Conservation (phyloP, 108 stramenopile species). For the Nannochloropsis salina region DNA sequence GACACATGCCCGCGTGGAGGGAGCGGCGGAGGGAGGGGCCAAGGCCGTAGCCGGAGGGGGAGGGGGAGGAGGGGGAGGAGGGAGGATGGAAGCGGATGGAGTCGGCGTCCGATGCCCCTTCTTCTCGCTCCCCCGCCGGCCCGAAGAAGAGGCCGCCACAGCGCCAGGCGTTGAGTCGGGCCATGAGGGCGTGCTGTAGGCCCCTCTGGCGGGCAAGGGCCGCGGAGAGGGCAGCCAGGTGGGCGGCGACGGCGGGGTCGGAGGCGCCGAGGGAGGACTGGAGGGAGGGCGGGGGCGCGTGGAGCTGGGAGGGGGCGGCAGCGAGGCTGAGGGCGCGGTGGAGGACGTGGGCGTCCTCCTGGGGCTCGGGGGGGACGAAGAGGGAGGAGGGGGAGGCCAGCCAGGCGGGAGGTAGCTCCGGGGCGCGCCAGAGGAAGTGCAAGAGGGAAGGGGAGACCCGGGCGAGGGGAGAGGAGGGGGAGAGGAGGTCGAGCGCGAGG, state of each 20-base stretch:
- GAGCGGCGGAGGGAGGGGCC: neutral
- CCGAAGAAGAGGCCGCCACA: neutral
- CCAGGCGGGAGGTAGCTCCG: neutral
- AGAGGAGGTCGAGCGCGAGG: conserved; percentile 27
- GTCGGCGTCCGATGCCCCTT: neutral
- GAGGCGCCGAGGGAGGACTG: neutral
- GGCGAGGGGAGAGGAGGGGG: neutral
- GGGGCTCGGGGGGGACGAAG: neutral
- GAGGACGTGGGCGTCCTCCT: conserved; percentile 17
- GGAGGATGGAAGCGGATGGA: neutral
- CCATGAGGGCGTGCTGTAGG: neutral
- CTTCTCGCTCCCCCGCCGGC: neutral
- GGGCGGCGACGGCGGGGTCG: neutral
- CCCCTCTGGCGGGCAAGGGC: neutral
- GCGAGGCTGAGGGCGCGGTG: conserved; percentile 13
- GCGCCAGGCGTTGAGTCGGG: neutral
- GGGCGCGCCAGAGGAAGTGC: neutral
- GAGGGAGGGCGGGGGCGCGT: neutral
- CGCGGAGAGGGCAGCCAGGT: neutral
- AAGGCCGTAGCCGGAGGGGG: neutral
- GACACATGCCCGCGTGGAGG: neutral
- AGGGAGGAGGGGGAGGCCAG: neutral
- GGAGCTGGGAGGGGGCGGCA: neutral
- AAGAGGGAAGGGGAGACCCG: neutral
- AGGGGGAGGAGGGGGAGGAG: neutral